Evolutionary conservation across 371 early-diverging fungal genomes (phyloP), one percentile per base, ranked within the genome.

Genomic region (Zychaea mexicana): DNA sequence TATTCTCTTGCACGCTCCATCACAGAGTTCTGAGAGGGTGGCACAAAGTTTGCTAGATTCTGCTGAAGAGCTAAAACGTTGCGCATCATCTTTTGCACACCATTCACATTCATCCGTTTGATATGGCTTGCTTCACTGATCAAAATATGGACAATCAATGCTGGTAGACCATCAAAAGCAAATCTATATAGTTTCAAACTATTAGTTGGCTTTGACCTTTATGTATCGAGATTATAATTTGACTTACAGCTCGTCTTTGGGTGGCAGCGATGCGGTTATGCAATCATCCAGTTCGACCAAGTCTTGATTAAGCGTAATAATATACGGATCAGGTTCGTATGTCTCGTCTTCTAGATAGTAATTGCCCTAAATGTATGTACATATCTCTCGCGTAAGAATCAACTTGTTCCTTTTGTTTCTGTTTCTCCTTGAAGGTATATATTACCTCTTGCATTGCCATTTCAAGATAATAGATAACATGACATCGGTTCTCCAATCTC

Each of bases 391-490:
- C n/a, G n/a, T 1, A 3, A 42, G 42, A 42, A 42, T 42, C 0
- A 32, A 46, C 36, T 8, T 21, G 17, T 8, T 30, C 21, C 31
- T 9, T 33, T 24, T 13, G 27, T 49, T 49, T 0, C 15, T 19
- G 31, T 9, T 39, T 13, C n/a, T 49, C n/a, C 10, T 32, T 12
- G 13, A 19, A n/a, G n/a, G n/a, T n/a, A n/a, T n/a, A 2, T n/a
- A 47, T 70, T 73, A 91, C 93, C 82, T 96, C 96, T n/a, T 96
- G 85, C 46, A 92, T 87, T 4, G 94, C 95, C 74, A 96, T 81
- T 68, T 97, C 96, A 57, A 96, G 72, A 63, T 91, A 95, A 65
- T 93, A 94, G 77, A 95, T 86, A 39, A 91, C 84, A 73, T 95
- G 96, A 53, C 93, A 90, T 17, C 95, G 86, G 22, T 92, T 78